Evolutionary conservation across 345 rosid species (phyloP), one percentile per base, ranked within the genome.

Genomic region (Acer yangbiense): DNA sequence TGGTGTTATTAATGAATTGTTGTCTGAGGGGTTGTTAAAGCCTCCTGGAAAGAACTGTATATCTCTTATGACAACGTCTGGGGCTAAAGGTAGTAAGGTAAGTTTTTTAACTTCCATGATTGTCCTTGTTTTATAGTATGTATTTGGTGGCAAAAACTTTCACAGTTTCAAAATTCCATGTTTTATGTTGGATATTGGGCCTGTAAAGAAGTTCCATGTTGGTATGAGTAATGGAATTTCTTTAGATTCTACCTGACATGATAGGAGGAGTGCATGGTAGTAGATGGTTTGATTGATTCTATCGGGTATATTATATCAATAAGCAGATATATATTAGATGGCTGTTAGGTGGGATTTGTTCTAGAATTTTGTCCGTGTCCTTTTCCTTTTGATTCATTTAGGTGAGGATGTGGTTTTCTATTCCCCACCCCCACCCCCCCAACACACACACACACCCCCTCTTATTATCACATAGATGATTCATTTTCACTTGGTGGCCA

Each of bases 41-140:
- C 85, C 95, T 14, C 87, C 97, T 29, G 97, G 92, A 74, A 89
- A 79, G 82, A 96, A 96, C 80, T 94, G 98, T 74, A 92, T 96
- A 52, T 91, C 97, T 52, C 90, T 96, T 61, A 96, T 96, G 99
- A 96, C 99, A n/a, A 91, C 90, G 68, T 90, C 98, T 80, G 99
- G 99, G 68, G 99, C 99, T 77, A 96, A 96, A 86, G 99, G 99
- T 64, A 94, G 98, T 80, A 92, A 88, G 95, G 99, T 96, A 83
- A 80, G 84, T 78, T 82, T 80, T 82, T 72, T 18, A 69, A 58
- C 63, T 66, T 39, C 73, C 39, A 29, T 46, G 39, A 29, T 46
- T 50, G 16, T 72, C 50, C 29, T 18, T 73, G 18, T 68, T 63
- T 76, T 63, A 27, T 52, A 48, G 43, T 63, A 21, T 71, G 12